Percentiles rank a stretch among this genome's conserved stretches.
Evolutionary conservation across 2,329 filamentous ascomycete species (phyloP).

Genomic region (Fusarium begoniae): DNA sequence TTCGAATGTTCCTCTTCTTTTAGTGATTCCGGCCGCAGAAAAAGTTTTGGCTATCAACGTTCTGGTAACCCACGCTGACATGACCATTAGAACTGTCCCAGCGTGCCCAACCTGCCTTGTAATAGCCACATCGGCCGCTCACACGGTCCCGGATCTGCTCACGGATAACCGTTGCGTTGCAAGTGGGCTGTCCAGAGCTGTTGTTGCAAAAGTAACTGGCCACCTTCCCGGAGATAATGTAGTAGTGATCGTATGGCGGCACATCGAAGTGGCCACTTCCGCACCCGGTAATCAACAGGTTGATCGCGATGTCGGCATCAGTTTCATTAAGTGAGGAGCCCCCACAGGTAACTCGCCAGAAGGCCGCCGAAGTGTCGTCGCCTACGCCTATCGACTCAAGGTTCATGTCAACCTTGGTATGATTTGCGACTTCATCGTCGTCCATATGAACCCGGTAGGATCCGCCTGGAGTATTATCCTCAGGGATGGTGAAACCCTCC

Average conservation of each 20-base stretch:
- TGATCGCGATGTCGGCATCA: neutral
- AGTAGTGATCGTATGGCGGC: neutral
- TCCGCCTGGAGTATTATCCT: neutral
- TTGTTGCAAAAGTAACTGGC: neutral
- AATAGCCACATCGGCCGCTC: neutral
- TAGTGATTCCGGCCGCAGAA: neutral
- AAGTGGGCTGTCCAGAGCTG: neutral
- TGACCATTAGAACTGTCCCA: neutral
- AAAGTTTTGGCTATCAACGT: neutral
- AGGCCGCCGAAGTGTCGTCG: neutral
- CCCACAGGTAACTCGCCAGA: neutral
- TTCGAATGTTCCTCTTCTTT: too few relatives aligned
- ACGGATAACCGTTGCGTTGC: neutral
- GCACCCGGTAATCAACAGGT: neutral
- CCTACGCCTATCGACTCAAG: neutral
- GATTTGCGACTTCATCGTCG: neutral
- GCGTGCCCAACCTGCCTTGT: neutral
- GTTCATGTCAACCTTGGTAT: neutral
- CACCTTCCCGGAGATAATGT: neutral
- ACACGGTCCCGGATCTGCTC: neutral
- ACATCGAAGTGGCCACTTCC: neutral
- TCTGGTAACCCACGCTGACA: neutral
- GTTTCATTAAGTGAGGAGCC: neutral
- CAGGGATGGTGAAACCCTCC: neutral
- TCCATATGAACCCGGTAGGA: neutral